Evolutionary conservation across 352 stramenopile genomes (phyloP).

Genomic region (Plasmopara viticola): DNA sequence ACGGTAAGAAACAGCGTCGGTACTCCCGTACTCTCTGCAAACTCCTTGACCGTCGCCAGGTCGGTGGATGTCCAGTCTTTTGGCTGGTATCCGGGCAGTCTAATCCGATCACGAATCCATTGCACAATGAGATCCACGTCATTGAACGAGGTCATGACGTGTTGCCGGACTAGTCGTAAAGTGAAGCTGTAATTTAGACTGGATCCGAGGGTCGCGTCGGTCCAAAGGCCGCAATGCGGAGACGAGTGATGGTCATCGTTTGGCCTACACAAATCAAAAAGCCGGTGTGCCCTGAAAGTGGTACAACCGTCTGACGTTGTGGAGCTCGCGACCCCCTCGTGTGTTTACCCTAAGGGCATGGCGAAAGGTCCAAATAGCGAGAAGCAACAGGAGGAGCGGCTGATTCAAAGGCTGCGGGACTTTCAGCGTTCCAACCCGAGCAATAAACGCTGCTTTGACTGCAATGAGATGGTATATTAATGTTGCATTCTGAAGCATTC

Average conservation of each 20-base stretch:
- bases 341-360: slow-evolving; percentile 9
- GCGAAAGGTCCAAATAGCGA: slow-evolving; percentile 39
- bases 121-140: slow-evolving; percentile 79
- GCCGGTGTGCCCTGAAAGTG: neutral
- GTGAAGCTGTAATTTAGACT: slow-evolving; percentile 3
- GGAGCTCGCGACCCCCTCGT: slow-evolving; percentile 12
- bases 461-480: slow-evolving; percentile 78
- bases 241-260: neutral
- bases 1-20: slow-evolving; percentile 65
- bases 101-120: slow-evolving; percentile 81
- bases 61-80: slow-evolving; percentile 74
- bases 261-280: neutral
- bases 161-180: neutral
- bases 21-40: slow-evolving; percentile 61
- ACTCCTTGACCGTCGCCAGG: slow-evolving; percentile 77
- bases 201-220: neutral
- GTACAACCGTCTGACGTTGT: slow-evolving; percentile 7
- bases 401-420: slow-evolving; percentile 80
- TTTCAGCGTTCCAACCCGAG: slow-evolving; percentile 67
- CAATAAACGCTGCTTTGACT: slow-evolving; percentile 87
- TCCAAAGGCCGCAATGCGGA: too few relatives aligned
- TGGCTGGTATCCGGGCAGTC: slow-evolving; percentile 56
- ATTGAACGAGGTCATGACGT: slow-evolving; percentile 72
- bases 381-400: slow-evolving; percentile 76
- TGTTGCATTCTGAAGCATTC: neutral